Evolutionary conservation across 495 filamentous ascomycete species (phyloP), one percentile per base, ranked within the genome.

Genomic region (Xylaria acuta): DNA sequence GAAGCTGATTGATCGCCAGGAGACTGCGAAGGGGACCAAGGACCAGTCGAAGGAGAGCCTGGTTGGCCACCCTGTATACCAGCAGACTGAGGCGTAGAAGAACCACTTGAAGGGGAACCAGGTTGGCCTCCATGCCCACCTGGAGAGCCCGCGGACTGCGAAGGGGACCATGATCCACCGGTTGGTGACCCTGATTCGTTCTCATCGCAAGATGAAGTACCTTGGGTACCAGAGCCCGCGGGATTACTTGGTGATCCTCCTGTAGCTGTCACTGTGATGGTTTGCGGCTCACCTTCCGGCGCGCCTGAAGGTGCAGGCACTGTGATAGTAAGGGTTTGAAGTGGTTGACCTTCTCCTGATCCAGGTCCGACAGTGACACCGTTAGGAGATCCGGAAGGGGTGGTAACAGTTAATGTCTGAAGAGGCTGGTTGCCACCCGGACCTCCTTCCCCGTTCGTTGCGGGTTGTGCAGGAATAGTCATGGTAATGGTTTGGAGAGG

Each of bases 371-470:
- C 59, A 38, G 16, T 9, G 22, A 3, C 45, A 34, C 68, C 58
- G 22, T 34, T 22, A 14, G 59, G 69, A 22, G 54, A 38, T 27
- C 36, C 59, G 7, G 30, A n/a, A 32, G 67, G 67, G 14, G 64
- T 32, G 47, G 69, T 71, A n/a, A 71, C 43, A 64, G 69, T 78
- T 27, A 76, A 58, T n/a, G 75, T 77, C 45, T 70, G 63, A 34
- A 72, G 75, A 6, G 47, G 45, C 36, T 68, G 63, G 56, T 14
- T 68, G n/a, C 41, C 43, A 53, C 54, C 64, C 0, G 64, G 41
- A 40, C 64, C 43, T 47, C 59, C 71, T 32, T 73, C 75, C 1
- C 60, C 64, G 34, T 66, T 69, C 1, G 67, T 47, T 45, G 62
- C 8, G 12, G 64, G 41, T 58, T 56, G 49, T 20, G 30, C 43